Evolutionary conservation across 306 rosid species (phyloP), one percentile per base, ranked within the genome.

Genomic region (Spatholobus suberectus): DNA sequence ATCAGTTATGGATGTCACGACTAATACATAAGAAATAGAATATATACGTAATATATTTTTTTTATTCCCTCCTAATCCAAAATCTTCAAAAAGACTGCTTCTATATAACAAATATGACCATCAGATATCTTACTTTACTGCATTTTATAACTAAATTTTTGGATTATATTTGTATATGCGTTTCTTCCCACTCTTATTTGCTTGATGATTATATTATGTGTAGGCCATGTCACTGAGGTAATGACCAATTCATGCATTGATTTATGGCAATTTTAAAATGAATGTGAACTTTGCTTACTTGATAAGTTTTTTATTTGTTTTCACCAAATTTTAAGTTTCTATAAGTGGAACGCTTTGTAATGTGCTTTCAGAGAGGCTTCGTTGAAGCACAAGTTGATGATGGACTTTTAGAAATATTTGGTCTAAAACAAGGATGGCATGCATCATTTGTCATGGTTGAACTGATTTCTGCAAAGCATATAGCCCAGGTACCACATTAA

Each of bases 351-450:
- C 6, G 7, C 57, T 83, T 82, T 62, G 26, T 47, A 38, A 23
- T 77, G 37, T 87, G 46, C 52, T 89, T 76, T 0, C 75, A 96
- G 99, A 92, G 88, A 84, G 97, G 94, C 21, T 96, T 94, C 86
- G 97, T 92, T 41, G 97, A 90, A 92, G 97, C 99, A 78, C 95
- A 91, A 38, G 97, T 89, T 21, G 97, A 96, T 85, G 99, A 96
- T 79, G 99, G 99, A 66, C 98, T 96, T 80, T 49, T 96, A 55
- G 99, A 96, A 89, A 90, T 96, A 75, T 96, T 96, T 85, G 99
- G 99, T 68, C 89, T 96, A 68, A 96, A 96, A 85, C 98, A 96
- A 83, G 98, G 98, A 71, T 96, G 99, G 99, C 99, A 96, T 87
- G 98, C 99, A 49, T 94, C 99, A 2, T 92, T 96, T 77, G 99